Base-by-base conservation (phyloP, 1,139 yeast species). In the Lodderomyces metapsilosis region DNA sequence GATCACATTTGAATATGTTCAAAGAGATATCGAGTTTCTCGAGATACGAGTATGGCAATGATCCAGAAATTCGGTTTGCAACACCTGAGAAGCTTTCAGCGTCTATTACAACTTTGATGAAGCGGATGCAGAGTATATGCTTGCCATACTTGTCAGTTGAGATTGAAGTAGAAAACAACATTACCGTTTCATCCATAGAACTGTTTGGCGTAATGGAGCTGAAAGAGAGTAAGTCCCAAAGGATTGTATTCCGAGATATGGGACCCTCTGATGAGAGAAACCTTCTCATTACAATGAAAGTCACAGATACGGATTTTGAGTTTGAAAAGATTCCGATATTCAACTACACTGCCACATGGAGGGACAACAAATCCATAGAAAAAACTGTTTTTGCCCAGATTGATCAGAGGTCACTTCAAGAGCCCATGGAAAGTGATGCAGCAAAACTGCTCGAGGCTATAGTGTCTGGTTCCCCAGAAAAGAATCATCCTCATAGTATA, bases 11-110 rank as follows among this genome's bases (percentile, higher is more conserved):
- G 11, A 23, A 28, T n/a, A 10, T 35, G 3, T 31, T 37, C 37
- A 38, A 9, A 39, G 53, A 13, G 49, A 54, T 5, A 53, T 43
- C 41, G 64, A 18, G 6, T 18, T 1, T 28, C 5, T 23, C 24
- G 5, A 36, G n/a, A 12, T 32, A 39, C 7, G 21, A 31, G 11
- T 23, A 18, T 13, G 45, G 42, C 3, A 20, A 62, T 5, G 48
- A 57, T 9, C 49, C 50, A 23, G 43, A 61, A 8, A 34, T 54
- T 20, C 47, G 67, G 24, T 62, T 52, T 42, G 47, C 51, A 18
- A 40, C 49, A 8, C 53, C 58, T 36, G 43, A 47, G 7, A 53
- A 51, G 13, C 57, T 64, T 38, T 40, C 47, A 22, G 20, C 31
- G 6, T 31, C 36, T 3, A 20, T 39, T 5, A 34, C 12, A 8